Percentiles rank a stretch among this genome's conserved stretches.
These are phyloP conservation scores for Elymus sibiricus DNA, from an alignment of 176 grass and related monocot genomes.

Conservation along the genomic window DNA sequence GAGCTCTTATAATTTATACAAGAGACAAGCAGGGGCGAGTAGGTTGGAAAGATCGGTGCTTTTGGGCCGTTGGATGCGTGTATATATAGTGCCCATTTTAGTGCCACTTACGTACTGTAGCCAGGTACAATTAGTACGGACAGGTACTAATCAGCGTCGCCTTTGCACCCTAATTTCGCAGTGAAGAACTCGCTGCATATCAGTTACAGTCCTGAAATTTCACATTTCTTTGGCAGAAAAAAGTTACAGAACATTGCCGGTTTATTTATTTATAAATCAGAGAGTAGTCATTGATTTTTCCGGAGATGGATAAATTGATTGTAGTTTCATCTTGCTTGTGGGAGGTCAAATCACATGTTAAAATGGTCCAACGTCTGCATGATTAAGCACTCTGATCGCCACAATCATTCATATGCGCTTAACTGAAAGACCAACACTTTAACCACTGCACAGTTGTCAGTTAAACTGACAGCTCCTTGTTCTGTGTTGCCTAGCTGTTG, in stretches of 20 bases:
- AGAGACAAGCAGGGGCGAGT: slow-evolving; percentile 14
- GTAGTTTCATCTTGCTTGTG: background rate
- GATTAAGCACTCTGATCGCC: background rate
- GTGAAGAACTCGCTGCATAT: background rate
- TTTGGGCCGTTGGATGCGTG: slow-evolving; percentile 35
- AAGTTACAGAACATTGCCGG: background rate
- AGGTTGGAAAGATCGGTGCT: slow-evolving; percentile 26
- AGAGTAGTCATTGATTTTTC: background rate
- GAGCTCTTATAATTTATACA: slow-evolving; percentile 24
- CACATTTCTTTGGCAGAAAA: background rate
- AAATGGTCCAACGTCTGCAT: background rate
- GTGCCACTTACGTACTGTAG: background rate
- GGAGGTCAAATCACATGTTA: background rate
- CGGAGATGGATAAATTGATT: background rate
- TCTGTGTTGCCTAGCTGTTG: slow-evolving; percentile 37
- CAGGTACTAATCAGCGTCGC: slow-evolving; percentile 25
- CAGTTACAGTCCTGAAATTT: background rate
- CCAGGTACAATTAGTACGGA: slow-evolving; percentile 39
- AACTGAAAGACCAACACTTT: slow-evolving; percentile 8
- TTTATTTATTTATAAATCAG: background rate
- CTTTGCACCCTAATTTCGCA: background rate
- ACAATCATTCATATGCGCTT: slow-evolving; percentile 9
- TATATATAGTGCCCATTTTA: slow-evolving; percentile 16
- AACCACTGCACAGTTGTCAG: slow-evolving; percentile 20
- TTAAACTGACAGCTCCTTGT: slow-evolving; percentile 30